These are phyloP conservation scores for Leptomonas pyrrhocoris DNA, from an alignment of 208 protist species.

Conservation along the genomic window DNA sequence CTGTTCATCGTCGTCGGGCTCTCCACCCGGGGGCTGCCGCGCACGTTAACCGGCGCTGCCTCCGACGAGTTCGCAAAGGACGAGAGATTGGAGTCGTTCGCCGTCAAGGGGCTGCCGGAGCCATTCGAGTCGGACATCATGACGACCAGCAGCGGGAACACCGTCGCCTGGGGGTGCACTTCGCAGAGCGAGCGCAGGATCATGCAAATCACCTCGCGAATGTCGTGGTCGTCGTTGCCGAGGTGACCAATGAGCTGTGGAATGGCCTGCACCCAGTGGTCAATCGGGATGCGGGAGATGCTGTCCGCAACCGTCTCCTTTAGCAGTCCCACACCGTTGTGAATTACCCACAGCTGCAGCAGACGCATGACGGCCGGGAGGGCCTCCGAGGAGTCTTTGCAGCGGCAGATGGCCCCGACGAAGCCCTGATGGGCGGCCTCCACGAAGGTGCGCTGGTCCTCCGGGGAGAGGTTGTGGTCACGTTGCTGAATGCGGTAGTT, in stretches of 20 bases:
- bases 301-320: slow-evolving; percentile 92
- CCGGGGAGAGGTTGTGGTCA: slow-evolving; percentile 69
- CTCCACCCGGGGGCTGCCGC: slow-evolving; percentile 1
- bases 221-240: slow-evolving; percentile 84
- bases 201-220: slow-evolving; percentile 95
- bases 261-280: slow-evolving; percentile 99
- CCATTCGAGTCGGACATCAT: slow-evolving; percentile 79
- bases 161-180: slow-evolving; percentile 98
- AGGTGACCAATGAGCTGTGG: slow-evolving; percentile 99
- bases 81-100: slow-evolving; percentile 9
- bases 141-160: slow-evolving; percentile 99
- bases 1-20: slow-evolving; percentile 12
- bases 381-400: slow-evolving; percentile 69
- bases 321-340: slow-evolving; percentile 85
- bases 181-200: slow-evolving; percentile 95
- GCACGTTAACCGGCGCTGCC: neutral
- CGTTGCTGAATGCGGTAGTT: slow-evolving; percentile 96
- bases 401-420: slow-evolving; percentile 95
- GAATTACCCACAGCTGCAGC: slow-evolving; percentile 98
- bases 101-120: slow-evolving; percentile 3
- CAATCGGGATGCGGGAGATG: slow-evolving; percentile 94
- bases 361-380: slow-evolving; percentile 98
- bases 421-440: slow-evolving; percentile 95
- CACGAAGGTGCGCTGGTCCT: slow-evolving; percentile 83
- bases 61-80: slow-evolving; percentile 7